A percentile compares a stretch with the other conserved stretches of the same genome.
Evolutionary conservation across 345 rosid species (phyloP).

Genomic region (Noccaea caerulescens): DNA sequence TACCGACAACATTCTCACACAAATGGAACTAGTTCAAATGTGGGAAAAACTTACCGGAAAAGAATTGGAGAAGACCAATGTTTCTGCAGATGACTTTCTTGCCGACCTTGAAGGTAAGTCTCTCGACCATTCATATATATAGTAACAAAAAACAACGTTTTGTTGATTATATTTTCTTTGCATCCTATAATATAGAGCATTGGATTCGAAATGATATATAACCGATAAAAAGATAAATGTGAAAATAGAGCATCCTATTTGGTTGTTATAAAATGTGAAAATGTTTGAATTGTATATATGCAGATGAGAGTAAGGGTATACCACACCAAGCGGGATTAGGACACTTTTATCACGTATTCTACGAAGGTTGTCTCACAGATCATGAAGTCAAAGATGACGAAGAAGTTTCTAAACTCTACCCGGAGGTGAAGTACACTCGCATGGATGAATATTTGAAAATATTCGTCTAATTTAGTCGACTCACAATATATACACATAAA

Average conservation of each 20-base stretch:
- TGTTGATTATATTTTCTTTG: neutral
- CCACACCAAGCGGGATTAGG: constrained; percentile 61
- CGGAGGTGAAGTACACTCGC: constrained; percentile 66
- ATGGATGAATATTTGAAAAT: constrained; percentile 66
- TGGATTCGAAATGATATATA: too few relatives aligned
- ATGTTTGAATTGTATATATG: neutral
- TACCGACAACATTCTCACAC: constrained; percentile 64
- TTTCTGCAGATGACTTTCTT: constrained; percentile 57
- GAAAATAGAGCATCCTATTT: neutral
- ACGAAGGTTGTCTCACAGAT: constrained; percentile 81
- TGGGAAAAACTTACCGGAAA: constrained; percentile 73
- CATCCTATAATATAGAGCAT: neutral
- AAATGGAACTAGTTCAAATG: constrained; percentile 53
- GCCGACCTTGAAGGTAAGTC: constrained; percentile 53
- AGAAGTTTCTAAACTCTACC: constrained; percentile 79
- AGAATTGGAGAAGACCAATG: constrained; percentile 48
- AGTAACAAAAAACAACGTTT: neutral
- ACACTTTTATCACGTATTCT: constrained; percentile 81
- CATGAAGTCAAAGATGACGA: constrained; percentile 59
- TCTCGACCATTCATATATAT: neutral
- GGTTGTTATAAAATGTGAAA: neutral
- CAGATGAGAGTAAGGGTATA: constrained; percentile 38
- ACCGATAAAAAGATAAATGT: too few relatives aligned
- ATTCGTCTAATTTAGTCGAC: constrained; percentile 19
- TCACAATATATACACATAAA: neutral